A percentile compares a stretch with the other conserved stretches of the same genome.
phyloP scores from a whole-genome alignment of 2,329 filamentous ascomycete genomes.

The Diaporthe citriasiana region DNA sequence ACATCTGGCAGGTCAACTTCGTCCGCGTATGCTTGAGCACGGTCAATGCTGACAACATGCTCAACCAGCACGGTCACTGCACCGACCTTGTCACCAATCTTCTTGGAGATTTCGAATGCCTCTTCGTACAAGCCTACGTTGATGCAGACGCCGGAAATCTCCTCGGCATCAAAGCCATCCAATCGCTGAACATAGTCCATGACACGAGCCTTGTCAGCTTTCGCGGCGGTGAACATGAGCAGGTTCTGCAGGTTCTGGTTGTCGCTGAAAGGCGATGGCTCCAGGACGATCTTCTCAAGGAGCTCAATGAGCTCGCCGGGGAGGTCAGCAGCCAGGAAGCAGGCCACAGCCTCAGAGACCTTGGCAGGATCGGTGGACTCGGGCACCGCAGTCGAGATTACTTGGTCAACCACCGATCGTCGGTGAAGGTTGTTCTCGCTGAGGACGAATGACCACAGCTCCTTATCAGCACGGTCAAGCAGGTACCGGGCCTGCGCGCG shows the following conservation, averaged over 20 bases:
- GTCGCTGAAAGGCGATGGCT: conserved; percentile 98
- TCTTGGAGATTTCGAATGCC: conserved; percentile 99
- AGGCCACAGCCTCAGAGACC: conserved; percentile 93
- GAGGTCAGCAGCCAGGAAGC: conserved; percentile 91
- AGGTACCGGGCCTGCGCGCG: conserved; percentile 96
- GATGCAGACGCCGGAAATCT: conserved; percentile 93
- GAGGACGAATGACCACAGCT: conserved; percentile 95
- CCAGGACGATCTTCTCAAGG: conserved; percentile 98
- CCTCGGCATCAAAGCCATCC: conserved; percentile 89
- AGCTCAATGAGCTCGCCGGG: conserved; percentile 96
- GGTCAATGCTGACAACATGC: conserved; percentile 97
- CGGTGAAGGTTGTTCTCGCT: conserved; percentile 97
- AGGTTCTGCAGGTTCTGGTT: conserved; percentile 97
- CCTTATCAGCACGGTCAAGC: conserved; percentile 87
- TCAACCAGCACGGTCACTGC: conserved; percentile 95
- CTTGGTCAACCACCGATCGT: conserved; percentile 93
- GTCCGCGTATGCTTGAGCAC: conserved; percentile 95
- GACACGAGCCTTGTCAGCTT: conserved; percentile 93
- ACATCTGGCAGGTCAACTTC: conserved; percentile 94
- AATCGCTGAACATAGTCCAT: conserved; percentile 97
- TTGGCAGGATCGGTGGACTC: conserved; percentile 94
- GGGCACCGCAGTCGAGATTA: conserved; percentile 94
- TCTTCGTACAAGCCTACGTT: conserved; percentile 96
- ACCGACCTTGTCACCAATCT: conserved; percentile 88
- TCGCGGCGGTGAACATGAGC: conserved; percentile 94